Base-by-base conservation (phyloP, 495 filamentous ascomycete genomes). In the Aspergillus nidulans region DNA sequence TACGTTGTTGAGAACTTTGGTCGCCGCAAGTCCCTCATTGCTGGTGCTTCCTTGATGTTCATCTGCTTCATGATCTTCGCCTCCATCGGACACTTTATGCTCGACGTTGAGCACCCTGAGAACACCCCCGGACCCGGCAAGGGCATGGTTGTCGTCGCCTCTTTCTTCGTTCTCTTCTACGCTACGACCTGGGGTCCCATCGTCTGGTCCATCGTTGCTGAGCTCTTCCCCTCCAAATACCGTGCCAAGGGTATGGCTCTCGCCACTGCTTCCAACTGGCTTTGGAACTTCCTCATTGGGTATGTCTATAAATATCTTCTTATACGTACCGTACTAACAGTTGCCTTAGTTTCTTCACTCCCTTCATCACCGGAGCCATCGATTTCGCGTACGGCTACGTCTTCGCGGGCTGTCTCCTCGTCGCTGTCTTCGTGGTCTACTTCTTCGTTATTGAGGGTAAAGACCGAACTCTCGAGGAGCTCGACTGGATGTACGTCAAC, bases 211-310 rank as follows among this genome's bases (percentile, higher is more conserved):
- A 84, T 89, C 41, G 80, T 85, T 21, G 87, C 86, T 10, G 90
- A 95, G 69, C 77, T 92, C 45, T 95, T 87, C 65, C 90, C 90
- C 6, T 80, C 82, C 21, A 76, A 84, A 39, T 90, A 90, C 63
- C 81, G 89, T 8, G 87, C 87, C 1, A 80, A 82, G 15, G 84
- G 76, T 18, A 91, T 91, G 85, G 86, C 85, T 7, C 68, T 91
- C 4, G 85, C 86, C 4, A 92, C 90, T 0, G 83, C 87, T 0
- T 83, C 82, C 10, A 95, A 94, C 69, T 95, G 90, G 90, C 77
- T 86, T 20, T 94, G 86, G 86, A 95, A 94, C 64, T 95, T 92
- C 71, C 66, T 92, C 44, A 77, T 94, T 41, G 81, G 83, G 0
- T 34, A 34, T 34, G 30, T 34, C 10, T 34, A 6, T 12, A 34